Base-by-base conservation (phyloP, 148 eudicot genomes). In the Spergularia marina region DNA sequence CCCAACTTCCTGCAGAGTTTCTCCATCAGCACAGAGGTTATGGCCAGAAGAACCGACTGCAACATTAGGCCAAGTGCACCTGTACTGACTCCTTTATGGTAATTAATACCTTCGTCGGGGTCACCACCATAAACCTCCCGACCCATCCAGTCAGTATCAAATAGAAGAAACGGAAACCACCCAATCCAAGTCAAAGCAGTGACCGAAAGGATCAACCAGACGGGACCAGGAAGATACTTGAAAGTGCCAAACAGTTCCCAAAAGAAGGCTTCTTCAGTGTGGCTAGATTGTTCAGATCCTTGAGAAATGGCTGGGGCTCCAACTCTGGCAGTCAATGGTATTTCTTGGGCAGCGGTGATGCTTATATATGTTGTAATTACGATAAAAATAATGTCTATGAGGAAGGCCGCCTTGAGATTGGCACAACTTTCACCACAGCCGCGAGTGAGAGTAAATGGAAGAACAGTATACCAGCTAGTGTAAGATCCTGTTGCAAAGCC, bases 131-230 rank as follows among this genome's bases (percentile, higher is more conserved):
- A 95, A 69, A 95, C 85, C 79, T 95, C 99, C 63, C 99, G 83
- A 49, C 99, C 99, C 96, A 95, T 89, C 99, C 99, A 95, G 81
- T 95, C 99, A 79, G 99, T 95, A 77, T 95, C 99, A 80, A 88
- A 95, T 47, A 95, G 91, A 80, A 90, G 83, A 86, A 92, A 95
- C 0, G 99, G 99, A 77, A 95, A 95, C 99, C 99, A 95, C 11
- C 99, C 99, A 76, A 92, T 80, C 99, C 99, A 95, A 73, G 89
- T 95, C 64, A 95, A 81, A 55, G 89, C 89, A 82, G 96, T 95
- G 36, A 92, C 89, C 51, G 88, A 90, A 74, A 95, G 87, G 56
- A 95, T 77, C 53, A 92, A 14, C 99, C 99, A 95, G 57, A 95
- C 84, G 21, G 96, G 75, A 49, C 91, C 89, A 2, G 99, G 85